Conservation (phyloP, 2,329 filamentous ascomycete species). For the Lanzia echinophila region DNA sequence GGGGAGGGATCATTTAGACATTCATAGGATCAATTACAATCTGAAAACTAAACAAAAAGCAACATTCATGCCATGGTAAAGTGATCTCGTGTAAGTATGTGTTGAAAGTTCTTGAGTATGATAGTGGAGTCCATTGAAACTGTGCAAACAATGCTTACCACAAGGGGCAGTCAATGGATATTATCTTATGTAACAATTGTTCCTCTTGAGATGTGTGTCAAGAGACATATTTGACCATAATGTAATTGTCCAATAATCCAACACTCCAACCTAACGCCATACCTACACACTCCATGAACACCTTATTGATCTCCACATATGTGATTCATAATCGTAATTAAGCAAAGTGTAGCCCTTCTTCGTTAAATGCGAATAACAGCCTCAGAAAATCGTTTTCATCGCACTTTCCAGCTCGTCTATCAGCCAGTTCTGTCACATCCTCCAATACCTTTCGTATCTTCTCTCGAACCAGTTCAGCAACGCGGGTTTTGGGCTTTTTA, state of each 20-base stretch:
- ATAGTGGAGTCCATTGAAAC: too few species aligned
- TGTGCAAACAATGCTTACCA: too few species aligned
- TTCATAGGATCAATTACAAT: too few species aligned
- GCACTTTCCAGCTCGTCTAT: constrained; percentile 77
- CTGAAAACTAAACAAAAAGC: too few species aligned
- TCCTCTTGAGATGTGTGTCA: too few species aligned
- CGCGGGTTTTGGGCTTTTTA: constrained; percentile 71
- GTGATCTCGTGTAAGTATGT: too few species aligned
- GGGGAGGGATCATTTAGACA: too few species aligned
- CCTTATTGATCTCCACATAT: constrained; percentile 13
- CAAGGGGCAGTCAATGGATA: too few species aligned
- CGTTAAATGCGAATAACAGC: constrained; percentile 75
- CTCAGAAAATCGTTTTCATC: constrained; percentile 90
- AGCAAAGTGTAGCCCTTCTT: constrained; percentile 82
- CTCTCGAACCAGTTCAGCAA: constrained; percentile 72
- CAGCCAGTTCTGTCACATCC: constrained; percentile 69
- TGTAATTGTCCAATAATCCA: background rate
- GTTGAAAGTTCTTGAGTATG: too few species aligned
- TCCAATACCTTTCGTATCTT: constrained; percentile 85
- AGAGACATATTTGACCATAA: too few species aligned
- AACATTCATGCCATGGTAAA: too few species aligned
- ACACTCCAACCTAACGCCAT: constrained; percentile 20
- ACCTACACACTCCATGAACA: constrained; percentile 3
- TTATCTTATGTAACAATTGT: too few species aligned
- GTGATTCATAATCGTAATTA: constrained; percentile 13